Evolutionary conservation across 1,139 yeast genomes (phyloP), one percentile per base, ranked within the genome.

Genomic region (Zygosaccharomyces pseudobailii): DNA sequence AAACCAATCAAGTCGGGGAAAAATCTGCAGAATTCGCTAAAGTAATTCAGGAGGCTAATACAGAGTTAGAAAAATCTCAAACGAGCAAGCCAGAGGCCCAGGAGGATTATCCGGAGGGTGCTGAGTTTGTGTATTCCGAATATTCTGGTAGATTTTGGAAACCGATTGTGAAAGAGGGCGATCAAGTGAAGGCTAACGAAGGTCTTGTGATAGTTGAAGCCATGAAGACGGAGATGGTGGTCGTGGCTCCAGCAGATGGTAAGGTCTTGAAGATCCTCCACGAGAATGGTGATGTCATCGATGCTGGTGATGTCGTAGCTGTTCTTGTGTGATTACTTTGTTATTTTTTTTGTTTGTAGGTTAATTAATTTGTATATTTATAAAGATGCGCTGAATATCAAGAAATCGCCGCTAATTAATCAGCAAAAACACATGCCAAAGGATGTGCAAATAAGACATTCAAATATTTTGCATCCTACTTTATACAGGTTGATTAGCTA

Each of bases 71-170:
- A 46, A 72, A 70, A 42, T 61, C 67, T 17, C 72, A 75, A 10
- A 76, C 73, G 6, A 61, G 70, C 4, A 72, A 72, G 43, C 60
- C 65, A 34, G 67, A 57, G 31, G 74, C 72, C 35, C 76, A 71
- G 35, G 84, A 78, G 49, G 71, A 71, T 22, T 87, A 77, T 61
- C 79, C 84, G 41, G 95, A 88, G 42, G 77, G 76, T 62, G 92
- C 95, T 5, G 87, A 82, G 61, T 67, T 85, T 72, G 88, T 90
- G 27, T 89, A 89, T 66, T 90, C 97, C 19, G 97, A 92, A 66
- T 92, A 82, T 63, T 86, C 96, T 9, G 98, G 97, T 48, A 76
- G 97, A 58, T 89, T 92, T 79, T 92, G 97, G 98, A 92, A 92
- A 69, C 80, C 94, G 2, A 73, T 89, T 57, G 95, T 85, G 30